Evolutionary conservation across 2,329 filamentous ascomycete species (phyloP).

Genomic region (Tolypocladium inflatum): DNA sequence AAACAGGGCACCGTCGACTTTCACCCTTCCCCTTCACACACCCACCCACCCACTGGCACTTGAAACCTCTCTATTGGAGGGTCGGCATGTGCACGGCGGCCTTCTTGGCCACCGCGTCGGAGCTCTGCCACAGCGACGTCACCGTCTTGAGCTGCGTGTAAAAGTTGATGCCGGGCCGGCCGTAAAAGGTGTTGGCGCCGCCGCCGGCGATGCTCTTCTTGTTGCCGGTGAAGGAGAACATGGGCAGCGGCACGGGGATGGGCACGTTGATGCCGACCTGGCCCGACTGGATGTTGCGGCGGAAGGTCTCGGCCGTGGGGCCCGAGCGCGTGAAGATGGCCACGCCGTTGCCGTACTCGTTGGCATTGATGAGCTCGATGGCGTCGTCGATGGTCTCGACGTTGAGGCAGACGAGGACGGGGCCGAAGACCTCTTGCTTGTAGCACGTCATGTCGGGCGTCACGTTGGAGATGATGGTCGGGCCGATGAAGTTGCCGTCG

Average conservation of each 20-base stretch:
- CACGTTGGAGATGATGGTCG: constrained; percentile 75
- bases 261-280: constrained; percentile 83
- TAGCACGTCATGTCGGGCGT: constrained; percentile 78
- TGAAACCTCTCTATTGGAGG: constrained; percentile 18
- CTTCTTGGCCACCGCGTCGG: constrained; percentile 78
- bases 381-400: constrained; percentile 71
- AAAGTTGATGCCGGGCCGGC: constrained; percentile 83
- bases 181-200: constrained; percentile 91
- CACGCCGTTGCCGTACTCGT: constrained; percentile 80
- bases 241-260: constrained; percentile 62
- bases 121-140: constrained; percentile 78
- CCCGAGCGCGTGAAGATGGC: constrained; percentile 78
- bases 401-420: constrained; percentile 73
- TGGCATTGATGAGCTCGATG: constrained; percentile 71
- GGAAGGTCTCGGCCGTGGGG: constrained; percentile 67
- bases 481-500: constrained; percentile 76
- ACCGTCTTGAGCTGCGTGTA: constrained; percentile 98
- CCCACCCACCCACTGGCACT: no score
- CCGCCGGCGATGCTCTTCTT: constrained; percentile 91
- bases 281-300: constrained; percentile 72
- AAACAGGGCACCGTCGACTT: neutral
- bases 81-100: constrained; percentile 83
- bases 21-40: neutral
- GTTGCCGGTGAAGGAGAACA: constrained; percentile 66
- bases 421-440: constrained; percentile 77